A percentile compares a stretch with the other conserved stretches of the same genome.
These are phyloP conservation scores for Calonectria pteridis DNA, from an alignment of 2,329 filamentous ascomycete species.

Conservation along the genomic window DNA sequence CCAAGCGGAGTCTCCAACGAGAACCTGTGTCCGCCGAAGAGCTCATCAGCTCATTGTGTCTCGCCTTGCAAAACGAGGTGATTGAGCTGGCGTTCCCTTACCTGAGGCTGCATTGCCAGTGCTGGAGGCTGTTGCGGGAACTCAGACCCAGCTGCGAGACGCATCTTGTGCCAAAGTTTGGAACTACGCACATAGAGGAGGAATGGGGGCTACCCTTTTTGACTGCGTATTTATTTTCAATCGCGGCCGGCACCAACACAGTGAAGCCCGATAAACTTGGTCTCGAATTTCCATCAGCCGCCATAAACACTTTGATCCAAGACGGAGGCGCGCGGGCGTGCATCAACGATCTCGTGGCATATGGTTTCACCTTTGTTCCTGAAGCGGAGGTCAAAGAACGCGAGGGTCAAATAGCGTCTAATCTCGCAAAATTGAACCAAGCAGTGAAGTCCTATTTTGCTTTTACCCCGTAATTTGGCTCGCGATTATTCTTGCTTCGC, in stretches of 20 bases:
- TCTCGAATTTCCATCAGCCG: background rate
- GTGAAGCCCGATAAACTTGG: background rate
- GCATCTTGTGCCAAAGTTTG: background rate
- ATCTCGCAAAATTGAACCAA: no score
- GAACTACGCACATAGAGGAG: background rate
- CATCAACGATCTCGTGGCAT: background rate
- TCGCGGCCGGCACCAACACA: background rate
- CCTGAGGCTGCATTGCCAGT: background rate
- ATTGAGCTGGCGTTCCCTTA: slow-evolving; percentile 50
- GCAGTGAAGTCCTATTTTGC: no score
- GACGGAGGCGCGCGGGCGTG: background rate
- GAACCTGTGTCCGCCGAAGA: slow-evolving; percentile 32
- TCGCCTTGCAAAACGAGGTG: slow-evolving; percentile 52
- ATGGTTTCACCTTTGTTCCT: background rate
- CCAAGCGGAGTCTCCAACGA: background rate
- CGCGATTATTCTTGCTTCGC: no score
- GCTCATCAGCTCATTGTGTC: slow-evolving; percentile 48
- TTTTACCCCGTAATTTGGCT: no score
- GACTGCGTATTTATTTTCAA: background rate
- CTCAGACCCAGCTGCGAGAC: background rate
- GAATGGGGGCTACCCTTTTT: background rate
- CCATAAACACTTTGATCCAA: background rate
- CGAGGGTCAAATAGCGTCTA: no score
- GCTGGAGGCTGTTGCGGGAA: background rate
- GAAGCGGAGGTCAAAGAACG: no score